Evolutionary conservation across 352 stramenopile genomes (phyloP).

Genomic region (Phytophthora pinifolia): DNA sequence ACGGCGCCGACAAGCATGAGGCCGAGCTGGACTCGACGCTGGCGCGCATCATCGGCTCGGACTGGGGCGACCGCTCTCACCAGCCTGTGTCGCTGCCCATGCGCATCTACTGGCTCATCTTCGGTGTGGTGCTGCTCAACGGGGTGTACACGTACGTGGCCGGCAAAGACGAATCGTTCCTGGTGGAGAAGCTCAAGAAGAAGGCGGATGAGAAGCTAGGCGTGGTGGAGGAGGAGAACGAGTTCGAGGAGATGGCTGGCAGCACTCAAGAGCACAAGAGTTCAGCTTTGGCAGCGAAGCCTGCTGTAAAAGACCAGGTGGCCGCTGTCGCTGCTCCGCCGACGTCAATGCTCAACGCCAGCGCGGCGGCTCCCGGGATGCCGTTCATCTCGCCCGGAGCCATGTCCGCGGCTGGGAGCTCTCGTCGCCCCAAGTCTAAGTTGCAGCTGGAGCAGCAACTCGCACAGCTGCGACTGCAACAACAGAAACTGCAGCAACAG

Average conservation of each 20-base stretch:
- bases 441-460: slow-evolving; percentile 45
- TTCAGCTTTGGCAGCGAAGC: background rate
- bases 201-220: slow-evolving; percentile 59
- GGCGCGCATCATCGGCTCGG: slow-evolving; percentile 68
- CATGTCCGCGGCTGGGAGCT: slow-evolving; percentile 11
- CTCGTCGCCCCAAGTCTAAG: slow-evolving; percentile 33
- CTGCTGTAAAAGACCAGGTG: slow-evolving; percentile 2
- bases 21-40: slow-evolving; percentile 59
- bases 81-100: slow-evolving; percentile 67
- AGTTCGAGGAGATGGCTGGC: slow-evolving; percentile 40
- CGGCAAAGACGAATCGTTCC: slow-evolving; percentile 55
- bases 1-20: slow-evolving; percentile 34
- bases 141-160: slow-evolving; percentile 57
- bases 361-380: slow-evolving; percentile 18
- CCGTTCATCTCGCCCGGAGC: slow-evolving; percentile 37
- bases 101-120: slow-evolving; percentile 74
- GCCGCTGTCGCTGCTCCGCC: background rate
- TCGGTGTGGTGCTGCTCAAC: slow-evolving; percentile 56
- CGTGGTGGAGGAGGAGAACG: slow-evolving; percentile 42
- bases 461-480: slow-evolving; percentile 32
- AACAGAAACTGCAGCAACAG: slow-evolving; percentile 33
- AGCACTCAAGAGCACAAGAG: slow-evolving; percentile 3
- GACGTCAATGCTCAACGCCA: slow-evolving; percentile 27
- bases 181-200: slow-evolving; percentile 55
- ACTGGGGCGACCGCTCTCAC: slow-evolving; percentile 71